These are phyloP conservation scores for Inonotus hispidus DNA, from an alignment of 1,284 basidiomycete genomes.

Conservation along the genomic window DNA sequence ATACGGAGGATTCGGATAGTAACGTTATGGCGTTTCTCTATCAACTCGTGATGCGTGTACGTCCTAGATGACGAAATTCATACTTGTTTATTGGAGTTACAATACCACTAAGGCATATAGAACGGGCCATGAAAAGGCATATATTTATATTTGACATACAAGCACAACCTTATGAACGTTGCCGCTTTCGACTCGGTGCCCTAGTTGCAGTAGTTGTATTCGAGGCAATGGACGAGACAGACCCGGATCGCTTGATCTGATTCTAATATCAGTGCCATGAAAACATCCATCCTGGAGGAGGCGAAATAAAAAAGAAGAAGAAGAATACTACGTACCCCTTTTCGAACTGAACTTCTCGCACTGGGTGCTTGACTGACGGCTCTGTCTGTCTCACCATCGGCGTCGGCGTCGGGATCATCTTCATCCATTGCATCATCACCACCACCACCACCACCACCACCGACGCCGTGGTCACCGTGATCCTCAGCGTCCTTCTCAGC, in stretches of 20 bases:
- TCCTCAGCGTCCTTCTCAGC: slow-evolving; percentile 27
- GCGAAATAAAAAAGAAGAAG: not conserved
- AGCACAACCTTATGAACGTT: slow-evolving; percentile 5
- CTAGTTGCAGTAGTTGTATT: slow-evolving; percentile 18
- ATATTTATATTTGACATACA: too few relatives aligned
- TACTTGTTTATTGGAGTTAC: too few relatives aligned
- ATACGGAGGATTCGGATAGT: not conserved
- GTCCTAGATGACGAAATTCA: too few relatives aligned
- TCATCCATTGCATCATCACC: slow-evolving; percentile 25
- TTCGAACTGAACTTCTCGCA: slow-evolving; percentile 40
- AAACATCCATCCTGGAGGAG: too few relatives aligned
- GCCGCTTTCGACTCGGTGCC: slow-evolving; percentile 17
- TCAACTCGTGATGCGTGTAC: too few relatives aligned
- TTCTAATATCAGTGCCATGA: not conserved
- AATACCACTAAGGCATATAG: too few relatives aligned
- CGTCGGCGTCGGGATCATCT: slow-evolving; percentile 28
- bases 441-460: slow-evolving; percentile 30
- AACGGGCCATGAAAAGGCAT: too few relatives aligned
- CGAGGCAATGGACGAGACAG: slow-evolving; percentile 21
- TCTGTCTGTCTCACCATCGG: slow-evolving; percentile 56
- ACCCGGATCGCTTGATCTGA: slow-evolving; percentile 20
- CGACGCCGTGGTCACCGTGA: slow-evolving; percentile 34
- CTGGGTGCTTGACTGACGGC: slow-evolving; percentile 22
- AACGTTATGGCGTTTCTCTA: not conserved
- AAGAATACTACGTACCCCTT: slow-evolving; percentile 40